phyloP scores from a whole-genome alignment of 2,329 filamentous ascomycete genomes.

The Arachnopeziza araneosa region DNA sequence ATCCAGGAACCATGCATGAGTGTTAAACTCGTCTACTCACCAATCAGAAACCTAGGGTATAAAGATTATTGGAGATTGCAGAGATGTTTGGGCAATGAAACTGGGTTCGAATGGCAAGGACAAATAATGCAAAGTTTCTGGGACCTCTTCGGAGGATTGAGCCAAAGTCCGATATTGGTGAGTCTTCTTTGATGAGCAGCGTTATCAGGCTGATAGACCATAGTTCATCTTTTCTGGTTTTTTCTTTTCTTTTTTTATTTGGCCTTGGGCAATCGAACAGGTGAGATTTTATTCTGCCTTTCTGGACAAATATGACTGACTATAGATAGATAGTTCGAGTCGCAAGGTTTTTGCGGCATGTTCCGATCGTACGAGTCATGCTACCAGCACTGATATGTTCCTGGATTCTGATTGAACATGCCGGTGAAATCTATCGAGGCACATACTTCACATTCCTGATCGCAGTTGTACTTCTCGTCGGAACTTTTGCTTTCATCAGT shows the following conservation, averaged over 20 bases:
- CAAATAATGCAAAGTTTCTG: not conserved
- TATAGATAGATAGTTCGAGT: not conserved
- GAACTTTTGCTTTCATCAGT: too few species aligned
- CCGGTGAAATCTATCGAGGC: too few species aligned
- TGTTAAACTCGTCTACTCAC: not conserved
- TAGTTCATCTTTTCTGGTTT: not conserved
- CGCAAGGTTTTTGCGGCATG: not conserved
- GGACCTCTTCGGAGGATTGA: not conserved
- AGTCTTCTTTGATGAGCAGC: not conserved
- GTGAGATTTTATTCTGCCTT: not conserved
- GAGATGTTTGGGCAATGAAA: constrained; percentile 1
- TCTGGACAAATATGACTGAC: not conserved
- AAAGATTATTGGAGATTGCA: not conserved
- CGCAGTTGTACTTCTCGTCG: too few species aligned
- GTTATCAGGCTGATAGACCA: not conserved
- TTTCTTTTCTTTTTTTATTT: not conserved
- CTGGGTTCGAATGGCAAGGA: not conserved
- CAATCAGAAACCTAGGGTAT: not conserved
- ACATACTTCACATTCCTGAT: too few species aligned
- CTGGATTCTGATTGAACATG: too few species aligned
- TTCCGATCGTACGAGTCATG: not conserved
- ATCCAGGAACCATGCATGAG: not conserved
- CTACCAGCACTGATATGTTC: not conserved
- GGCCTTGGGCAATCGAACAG: not conserved
- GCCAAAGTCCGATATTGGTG: not conserved